Conservation (phyloP, 139 green algal species). For the Closterium sp. region DNA sequence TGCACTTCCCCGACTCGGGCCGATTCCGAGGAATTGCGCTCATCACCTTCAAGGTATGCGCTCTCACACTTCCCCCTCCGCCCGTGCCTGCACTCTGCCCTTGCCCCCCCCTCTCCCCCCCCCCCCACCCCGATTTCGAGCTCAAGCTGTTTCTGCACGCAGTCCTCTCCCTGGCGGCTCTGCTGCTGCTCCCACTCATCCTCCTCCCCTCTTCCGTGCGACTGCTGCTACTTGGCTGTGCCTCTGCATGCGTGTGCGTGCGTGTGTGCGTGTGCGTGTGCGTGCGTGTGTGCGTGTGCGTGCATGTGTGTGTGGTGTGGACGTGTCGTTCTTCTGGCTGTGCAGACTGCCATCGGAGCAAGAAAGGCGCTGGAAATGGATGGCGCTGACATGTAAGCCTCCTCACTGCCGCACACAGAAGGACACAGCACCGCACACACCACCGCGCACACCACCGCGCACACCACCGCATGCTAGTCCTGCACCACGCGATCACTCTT, state of each 20-base stretch:
- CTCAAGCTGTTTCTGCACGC: constrained; percentile 1
- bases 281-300: constrained; percentile 8
- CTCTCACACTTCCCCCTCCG: neutral
- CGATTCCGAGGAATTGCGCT: constrained; percentile 89
- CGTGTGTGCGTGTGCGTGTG: neutral
- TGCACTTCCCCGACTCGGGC: constrained; percentile 86
- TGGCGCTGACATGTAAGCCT: constrained; percentile 36
- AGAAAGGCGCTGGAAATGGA: constrained; percentile 35
- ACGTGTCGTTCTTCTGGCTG: too few relatives aligned
- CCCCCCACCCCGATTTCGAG: neutral
- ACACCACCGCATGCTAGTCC: too few relatives aligned
- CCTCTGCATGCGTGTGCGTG: neutral
- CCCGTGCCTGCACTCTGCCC: neutral
- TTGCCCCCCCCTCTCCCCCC: neutral
- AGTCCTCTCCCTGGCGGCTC: neutral
- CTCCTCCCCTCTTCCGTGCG: neutral
- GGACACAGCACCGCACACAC: too few relatives aligned
- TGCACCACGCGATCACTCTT: too few relatives aligned
- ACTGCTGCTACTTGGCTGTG: too few relatives aligned
- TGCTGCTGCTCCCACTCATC: neutral
- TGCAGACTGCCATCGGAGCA: constrained; percentile 13
- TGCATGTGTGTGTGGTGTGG: neutral
- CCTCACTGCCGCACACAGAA: neutral
- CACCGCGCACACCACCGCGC: too few relatives aligned
- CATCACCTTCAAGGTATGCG: constrained; percentile 76